Conservation (phyloP, 345 rosid genomes). For the Dovyalis caffra region DNA sequence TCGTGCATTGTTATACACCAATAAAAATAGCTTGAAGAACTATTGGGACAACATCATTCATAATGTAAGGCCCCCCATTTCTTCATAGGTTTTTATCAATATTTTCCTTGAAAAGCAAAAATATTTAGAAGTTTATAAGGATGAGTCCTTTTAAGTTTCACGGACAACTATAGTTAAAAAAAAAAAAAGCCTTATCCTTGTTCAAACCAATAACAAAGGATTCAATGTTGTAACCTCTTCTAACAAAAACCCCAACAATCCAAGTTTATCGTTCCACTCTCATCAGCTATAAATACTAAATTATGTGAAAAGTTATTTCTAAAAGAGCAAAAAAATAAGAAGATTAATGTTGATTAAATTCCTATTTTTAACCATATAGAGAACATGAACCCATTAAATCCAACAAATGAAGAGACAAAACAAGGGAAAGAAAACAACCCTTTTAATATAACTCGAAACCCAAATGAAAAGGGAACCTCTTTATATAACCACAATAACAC, state of each 20-base stretch:
- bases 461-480: background rate
- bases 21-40: too few species aligned
- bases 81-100: background rate
- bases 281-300: conserved; percentile 91
- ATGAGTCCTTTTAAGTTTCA: conserved; percentile 54
- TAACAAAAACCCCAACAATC: conserved; percentile 91
- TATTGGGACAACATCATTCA: too few species aligned
- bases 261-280: conserved; percentile 92
- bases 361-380: background rate
- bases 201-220: conserved; percentile 90
- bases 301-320: conserved; percentile 26
- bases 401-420: background rate
- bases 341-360: background rate
- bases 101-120: background rate
- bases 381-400: background rate
- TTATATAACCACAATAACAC: background rate
- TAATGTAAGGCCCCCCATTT: too few species aligned
- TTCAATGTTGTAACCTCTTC: conserved; percentile 93
- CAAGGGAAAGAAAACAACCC: background rate
- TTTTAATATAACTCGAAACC: background rate
- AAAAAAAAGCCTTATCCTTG: conserved; percentile 85
- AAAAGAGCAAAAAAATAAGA: background rate
- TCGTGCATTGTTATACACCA: too few species aligned
- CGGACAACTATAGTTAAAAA: conserved; percentile 86
- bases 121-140: background rate